Evolutionary conservation across 306 rosid species (phyloP).

Genomic region (Nissolia schottii): DNA sequence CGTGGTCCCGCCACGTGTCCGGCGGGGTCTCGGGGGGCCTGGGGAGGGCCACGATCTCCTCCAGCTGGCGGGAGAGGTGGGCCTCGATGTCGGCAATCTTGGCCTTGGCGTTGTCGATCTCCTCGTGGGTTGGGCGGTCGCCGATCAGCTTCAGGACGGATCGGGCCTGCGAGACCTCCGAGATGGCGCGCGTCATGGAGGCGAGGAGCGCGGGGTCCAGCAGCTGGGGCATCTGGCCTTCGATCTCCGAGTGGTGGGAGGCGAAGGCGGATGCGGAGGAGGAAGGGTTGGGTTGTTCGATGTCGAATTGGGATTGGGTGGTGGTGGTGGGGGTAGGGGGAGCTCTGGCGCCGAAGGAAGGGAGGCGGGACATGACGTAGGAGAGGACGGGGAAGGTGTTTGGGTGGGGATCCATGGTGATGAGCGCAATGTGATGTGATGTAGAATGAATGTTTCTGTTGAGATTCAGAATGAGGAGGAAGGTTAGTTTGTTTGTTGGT

Average conservation of each 20-base stretch:
- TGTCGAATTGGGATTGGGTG: constrained; percentile 27
- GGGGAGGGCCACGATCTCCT: constrained; percentile 53
- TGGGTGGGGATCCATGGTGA: constrained; percentile 81
- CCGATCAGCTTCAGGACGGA: constrained; percentile 65
- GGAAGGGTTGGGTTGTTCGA: constrained; percentile 52
- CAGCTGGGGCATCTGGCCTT: constrained; percentile 58
- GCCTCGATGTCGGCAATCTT: constrained; percentile 53
- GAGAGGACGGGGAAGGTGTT: constrained; percentile 70
- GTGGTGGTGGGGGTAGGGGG: background rate
- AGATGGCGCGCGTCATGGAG: constrained; percentile 67
- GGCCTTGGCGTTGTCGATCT: constrained; percentile 58
- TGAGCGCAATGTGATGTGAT: background rate
- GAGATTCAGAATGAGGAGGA: background rate
- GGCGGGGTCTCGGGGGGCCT: constrained; percentile 51
- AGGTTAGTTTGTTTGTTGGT: background rate
- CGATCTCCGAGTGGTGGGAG: constrained; percentile 18
- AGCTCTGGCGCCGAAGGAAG: constrained; percentile 31
- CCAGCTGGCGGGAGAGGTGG: constrained; percentile 49
- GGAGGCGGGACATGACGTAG: constrained; percentile 74
- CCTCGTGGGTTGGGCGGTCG: constrained; percentile 76
- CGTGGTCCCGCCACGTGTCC: constrained; percentile 44
- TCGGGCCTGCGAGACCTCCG: constrained; percentile 86
- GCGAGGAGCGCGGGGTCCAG: constrained; percentile 56
- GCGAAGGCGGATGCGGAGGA: constrained; percentile 13
- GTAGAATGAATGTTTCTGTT: background rate